Evolutionary conservation across 2,329 filamentous ascomycete genomes (phyloP), one percentile per base, ranked within the genome.

Genomic region (Lachnellula suecica): DNA sequence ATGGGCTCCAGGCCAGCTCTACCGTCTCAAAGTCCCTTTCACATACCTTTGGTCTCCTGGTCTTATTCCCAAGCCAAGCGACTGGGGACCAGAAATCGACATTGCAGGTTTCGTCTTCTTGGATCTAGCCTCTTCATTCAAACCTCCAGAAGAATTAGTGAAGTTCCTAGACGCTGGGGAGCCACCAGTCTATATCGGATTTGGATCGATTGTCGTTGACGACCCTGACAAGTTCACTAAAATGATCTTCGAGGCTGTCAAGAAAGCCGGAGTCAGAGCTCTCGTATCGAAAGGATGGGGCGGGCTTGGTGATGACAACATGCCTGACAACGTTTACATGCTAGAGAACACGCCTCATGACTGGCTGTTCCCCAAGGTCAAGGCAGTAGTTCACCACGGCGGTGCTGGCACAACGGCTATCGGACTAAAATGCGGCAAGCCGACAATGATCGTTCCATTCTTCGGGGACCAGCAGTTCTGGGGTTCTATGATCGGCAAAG

Each of bases 401-500:
- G 88, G 88, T 11, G 88, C 88, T 0, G 88, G 88, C 2, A 91
- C 88, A 0, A 89, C 87, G 0, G 88, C 88, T 1, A 87, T 87
- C 43, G 86, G 86, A 1, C 73, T 91, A 27, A 88, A 87, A 66
- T 86, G 80, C 57, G 88, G 79, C 3, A 82, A 80, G 61, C 88
- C 88, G 0, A 89, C 85, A 4, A 87, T 90, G 81, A 80, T 91
- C 23, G 84, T 91, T 2, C 88, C 88, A 0, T 91, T 91, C 70
- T 91, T 91, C 59, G 88, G 88, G 2, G 88, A 91, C 63, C 88
- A 91, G 47, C 79, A 85, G 44, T 91, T 91, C 65, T 91, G 88
- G 88, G 88, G 87, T 2, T 74, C 76, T 17, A 88, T 88, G 82
- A 77, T 91, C 1, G 77, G 76, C 4, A 79, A 76, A 29, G 77